These are phyloP conservation scores for Urostyla sp. DNA, from an alignment of 73 alveolate genomes.

Conservation along the genomic window DNA sequence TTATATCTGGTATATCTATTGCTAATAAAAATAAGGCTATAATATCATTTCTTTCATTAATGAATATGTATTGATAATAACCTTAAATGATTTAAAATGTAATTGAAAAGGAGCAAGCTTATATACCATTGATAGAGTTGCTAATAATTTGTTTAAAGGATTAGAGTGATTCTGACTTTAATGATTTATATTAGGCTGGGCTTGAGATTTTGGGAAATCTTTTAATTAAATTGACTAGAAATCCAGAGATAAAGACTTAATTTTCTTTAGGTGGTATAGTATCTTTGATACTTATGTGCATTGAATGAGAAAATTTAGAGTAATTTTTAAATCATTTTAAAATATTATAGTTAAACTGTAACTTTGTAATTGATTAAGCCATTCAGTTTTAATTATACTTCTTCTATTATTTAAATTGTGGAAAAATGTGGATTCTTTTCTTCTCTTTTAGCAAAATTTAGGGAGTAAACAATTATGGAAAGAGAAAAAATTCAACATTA, in stretches of 20 bases:
- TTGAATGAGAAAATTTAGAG: slow-evolving; percentile 20
- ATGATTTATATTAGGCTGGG: not conserved
- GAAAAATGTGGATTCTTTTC: slow-evolving; percentile 49
- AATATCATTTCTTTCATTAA: slow-evolving; percentile 20
- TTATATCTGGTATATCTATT: slow-evolving; percentile 13
- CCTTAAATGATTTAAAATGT: not conserved
- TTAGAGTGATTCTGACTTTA: slow-evolving; percentile 6
- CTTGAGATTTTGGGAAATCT: not conserved
- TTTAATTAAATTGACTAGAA: not conserved
- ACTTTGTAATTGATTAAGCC: not conserved
- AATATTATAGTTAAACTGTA: not conserved
- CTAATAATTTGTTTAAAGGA: slow-evolving; percentile 45
- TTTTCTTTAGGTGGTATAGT: slow-evolving; percentile 48
- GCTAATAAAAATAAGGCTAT: slow-evolving; percentile 45
- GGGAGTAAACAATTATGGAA: not conserved
- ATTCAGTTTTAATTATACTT: slow-evolving; percentile 15
- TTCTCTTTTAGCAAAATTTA: not conserved
- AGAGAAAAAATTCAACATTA: not conserved
- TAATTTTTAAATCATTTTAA: not conserved
- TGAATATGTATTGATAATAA: not conserved
- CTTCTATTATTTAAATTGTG: slow-evolving; percentile 9
- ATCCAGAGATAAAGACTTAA: slow-evolving; percentile 44
- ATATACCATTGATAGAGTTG: slow-evolving; percentile 28
- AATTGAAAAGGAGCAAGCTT: slow-evolving; percentile 37
- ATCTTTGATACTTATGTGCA: not conserved